Percentiles rank a stretch among this genome's conserved stretches.
Evolutionary conservation across 2,329 filamentous ascomycete genomes (phyloP).

Genomic region (Neonectria faginata): DNA sequence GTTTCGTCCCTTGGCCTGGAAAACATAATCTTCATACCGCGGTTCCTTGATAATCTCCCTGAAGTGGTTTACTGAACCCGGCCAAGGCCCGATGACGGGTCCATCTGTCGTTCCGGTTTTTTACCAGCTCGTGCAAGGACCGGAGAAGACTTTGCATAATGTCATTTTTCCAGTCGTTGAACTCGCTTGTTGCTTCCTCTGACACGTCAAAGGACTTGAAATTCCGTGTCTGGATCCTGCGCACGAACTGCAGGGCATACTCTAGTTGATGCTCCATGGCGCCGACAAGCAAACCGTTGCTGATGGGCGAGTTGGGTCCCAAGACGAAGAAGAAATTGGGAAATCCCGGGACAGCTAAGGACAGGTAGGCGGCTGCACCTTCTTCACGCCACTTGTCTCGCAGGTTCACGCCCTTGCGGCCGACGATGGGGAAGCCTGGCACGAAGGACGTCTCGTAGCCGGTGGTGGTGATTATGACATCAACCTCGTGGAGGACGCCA

Average conservation of each 20-base stretch:
- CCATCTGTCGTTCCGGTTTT: neutral
- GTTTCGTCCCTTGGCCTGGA: neutral
- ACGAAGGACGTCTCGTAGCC: constrained; percentile 44
- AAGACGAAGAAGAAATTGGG: constrained; percentile 61
- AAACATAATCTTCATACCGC: constrained; percentile 23
- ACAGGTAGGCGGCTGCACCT: constrained; percentile 48
- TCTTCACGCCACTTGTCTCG: constrained; percentile 45
- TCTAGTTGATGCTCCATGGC: constrained; percentile 60
- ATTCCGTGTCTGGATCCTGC: constrained; percentile 40
- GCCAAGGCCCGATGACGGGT: constrained; percentile 17
- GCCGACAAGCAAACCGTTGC: constrained; percentile 58
- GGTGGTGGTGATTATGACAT: constrained; percentile 40
- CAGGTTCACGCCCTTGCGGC: constrained; percentile 50
- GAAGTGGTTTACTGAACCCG: constrained; percentile 13
- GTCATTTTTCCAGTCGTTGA: constrained; percentile 2
- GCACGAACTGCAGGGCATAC: constrained; percentile 39
- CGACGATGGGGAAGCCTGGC: constrained; percentile 58
- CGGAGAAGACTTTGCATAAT: no score
- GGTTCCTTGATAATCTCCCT: constrained; percentile 15
- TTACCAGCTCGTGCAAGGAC: constrained; percentile 23
- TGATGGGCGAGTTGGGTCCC: constrained; percentile 62
- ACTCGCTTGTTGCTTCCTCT: constrained; percentile 23
- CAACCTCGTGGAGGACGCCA: constrained; percentile 17
- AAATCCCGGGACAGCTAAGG: constrained; percentile 43
- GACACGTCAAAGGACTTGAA: constrained; percentile 25